Conservation (phyloP, 768 basidiomycete genomes). For the Trametes villosa region DNA sequence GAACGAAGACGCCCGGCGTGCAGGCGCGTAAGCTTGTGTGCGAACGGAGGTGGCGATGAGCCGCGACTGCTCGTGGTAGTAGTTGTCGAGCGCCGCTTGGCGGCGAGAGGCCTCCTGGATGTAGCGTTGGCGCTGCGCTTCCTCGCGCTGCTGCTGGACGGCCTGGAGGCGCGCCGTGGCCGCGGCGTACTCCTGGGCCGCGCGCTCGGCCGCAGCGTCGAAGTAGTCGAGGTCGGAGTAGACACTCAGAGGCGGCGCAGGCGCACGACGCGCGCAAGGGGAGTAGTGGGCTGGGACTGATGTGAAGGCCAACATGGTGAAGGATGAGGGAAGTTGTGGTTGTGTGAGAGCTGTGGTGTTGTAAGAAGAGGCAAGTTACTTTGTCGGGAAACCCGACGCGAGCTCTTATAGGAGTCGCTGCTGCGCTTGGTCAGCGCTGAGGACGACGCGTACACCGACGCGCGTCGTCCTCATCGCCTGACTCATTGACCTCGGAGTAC, state of each 20-base stretch:
- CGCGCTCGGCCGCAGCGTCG: constrained; percentile 17
- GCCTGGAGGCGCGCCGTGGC: constrained; percentile 28
- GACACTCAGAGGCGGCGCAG: background rate
- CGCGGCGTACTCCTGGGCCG: constrained; percentile 25
- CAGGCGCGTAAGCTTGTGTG: background rate
- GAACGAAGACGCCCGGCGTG: background rate
- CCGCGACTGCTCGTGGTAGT: constrained; percentile 17
- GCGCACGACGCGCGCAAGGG: background rate
- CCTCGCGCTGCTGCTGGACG: constrained; percentile 18
- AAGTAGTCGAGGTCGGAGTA: constrained; percentile 15
- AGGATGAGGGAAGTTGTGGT: background rate
- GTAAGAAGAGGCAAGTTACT: constrained; percentile 1
- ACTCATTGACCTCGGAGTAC: constrained; percentile 11
- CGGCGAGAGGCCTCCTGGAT: constrained; percentile 9
- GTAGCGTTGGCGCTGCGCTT: constrained; percentile 3
- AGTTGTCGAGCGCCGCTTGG: constrained; percentile 16
- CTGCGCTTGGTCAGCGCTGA: constrained; percentile 19
- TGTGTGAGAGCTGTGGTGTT: background rate
- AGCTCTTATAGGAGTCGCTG: constrained; percentile 14
- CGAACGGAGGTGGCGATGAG: constrained; percentile 1
- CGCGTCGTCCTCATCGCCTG: constrained; percentile 15
- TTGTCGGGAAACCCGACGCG: background rate
- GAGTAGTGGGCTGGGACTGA: constrained; percentile 2
- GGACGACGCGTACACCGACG: constrained; percentile 20
- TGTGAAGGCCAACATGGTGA: constrained; percentile 23